Percentiles rank a stretch among this genome's conserved stretches.
Evolutionary conservation across 202 grass and related monocot genomes (phyloP).

Genomic region (Schoenoplectus tabernaemontani): DNA sequence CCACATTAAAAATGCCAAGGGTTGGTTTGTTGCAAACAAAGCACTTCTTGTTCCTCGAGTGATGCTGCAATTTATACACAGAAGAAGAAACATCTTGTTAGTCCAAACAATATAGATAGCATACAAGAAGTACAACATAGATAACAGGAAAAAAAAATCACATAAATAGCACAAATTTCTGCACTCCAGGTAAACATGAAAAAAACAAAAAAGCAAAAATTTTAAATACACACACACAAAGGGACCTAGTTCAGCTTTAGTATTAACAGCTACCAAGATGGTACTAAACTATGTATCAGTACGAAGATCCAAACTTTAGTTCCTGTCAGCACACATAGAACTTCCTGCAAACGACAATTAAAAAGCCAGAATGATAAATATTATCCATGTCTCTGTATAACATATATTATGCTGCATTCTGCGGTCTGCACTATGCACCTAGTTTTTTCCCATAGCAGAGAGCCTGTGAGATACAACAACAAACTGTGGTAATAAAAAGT

Average conservation of each 20-base stretch:
- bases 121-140: too few species aligned
- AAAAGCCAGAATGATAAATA: background rate
- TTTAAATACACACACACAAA: too few species aligned
- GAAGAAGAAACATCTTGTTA: background rate
- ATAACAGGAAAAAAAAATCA: too few species aligned
- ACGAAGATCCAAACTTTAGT: background rate
- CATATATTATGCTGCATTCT: background rate
- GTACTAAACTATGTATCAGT: background rate
- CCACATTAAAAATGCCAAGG: constrained; percentile 55
- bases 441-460: background rate
- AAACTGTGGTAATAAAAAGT: background rate
- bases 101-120: too few species aligned
- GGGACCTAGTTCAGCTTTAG: background rate
- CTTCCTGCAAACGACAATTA: background rate
- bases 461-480: background rate
- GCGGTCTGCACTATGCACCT: too few species aligned
- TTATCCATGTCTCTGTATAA: background rate
- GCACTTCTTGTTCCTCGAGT: constrained; percentile 76
- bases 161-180: too few species aligned
- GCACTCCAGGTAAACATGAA: background rate
- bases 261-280: background rate
- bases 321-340: background rate
- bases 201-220: background rate
- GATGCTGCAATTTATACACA: constrained; percentile 52
- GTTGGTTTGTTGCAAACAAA: constrained; percentile 69